A percentile compares a stretch with the other conserved stretches of the same genome.
Conservation (phyloP, 2,329 filamentous ascomycete genomes). For the Cladosporium sp. region DNA sequence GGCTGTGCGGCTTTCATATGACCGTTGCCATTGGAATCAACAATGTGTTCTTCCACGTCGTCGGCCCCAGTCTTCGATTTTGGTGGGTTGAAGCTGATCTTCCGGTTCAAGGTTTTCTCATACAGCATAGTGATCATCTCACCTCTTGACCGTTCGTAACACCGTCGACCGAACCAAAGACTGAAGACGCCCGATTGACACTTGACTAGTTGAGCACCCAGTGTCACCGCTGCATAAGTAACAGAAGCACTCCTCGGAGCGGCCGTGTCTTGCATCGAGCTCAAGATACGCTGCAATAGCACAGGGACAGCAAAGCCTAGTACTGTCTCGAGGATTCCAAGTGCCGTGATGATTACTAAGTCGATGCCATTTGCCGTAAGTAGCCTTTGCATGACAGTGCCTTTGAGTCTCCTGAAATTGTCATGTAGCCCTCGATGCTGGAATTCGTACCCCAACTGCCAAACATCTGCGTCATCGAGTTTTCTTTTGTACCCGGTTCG, state of each 20-base stretch:
- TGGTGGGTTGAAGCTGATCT: slow-evolving; percentile 43
- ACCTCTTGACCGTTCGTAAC: slow-evolving; percentile 78
- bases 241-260: slow-evolving; percentile 55
- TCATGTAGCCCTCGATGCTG: slow-evolving; percentile 73
- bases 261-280: slow-evolving; percentile 56
- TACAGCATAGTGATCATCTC: slow-evolving; percentile 84
- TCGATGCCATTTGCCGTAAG: slow-evolving; percentile 76
- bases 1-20: slow-evolving; percentile 1
- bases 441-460: slow-evolving; percentile 74
- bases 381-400: slow-evolving; percentile 67
- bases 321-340: slow-evolving; percentile 62
- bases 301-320: slow-evolving; percentile 57
- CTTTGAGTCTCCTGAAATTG: slow-evolving; percentile 67
- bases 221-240: slow-evolving; percentile 60
- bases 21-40: slow-evolving; percentile 22
- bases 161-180: slow-evolving; percentile 78
- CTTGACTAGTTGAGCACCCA: slow-evolving; percentile 57
- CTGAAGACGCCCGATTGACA: slow-evolving; percentile 65
- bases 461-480: slow-evolving; percentile 75
- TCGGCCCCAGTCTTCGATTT: slow-evolving; percentile 27
- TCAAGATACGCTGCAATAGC: slow-evolving; percentile 67
- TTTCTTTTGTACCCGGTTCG: slow-evolving; percentile 59
- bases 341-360: slow-evolving; percentile 60
- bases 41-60: slow-evolving; percentile 16
- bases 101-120: slow-evolving; percentile 69